Evolutionary conservation across 768 basidiomycete genomes (phyloP), one percentile per base, ranked within the genome.

Genomic region (Naganishia kalamii): DNA sequence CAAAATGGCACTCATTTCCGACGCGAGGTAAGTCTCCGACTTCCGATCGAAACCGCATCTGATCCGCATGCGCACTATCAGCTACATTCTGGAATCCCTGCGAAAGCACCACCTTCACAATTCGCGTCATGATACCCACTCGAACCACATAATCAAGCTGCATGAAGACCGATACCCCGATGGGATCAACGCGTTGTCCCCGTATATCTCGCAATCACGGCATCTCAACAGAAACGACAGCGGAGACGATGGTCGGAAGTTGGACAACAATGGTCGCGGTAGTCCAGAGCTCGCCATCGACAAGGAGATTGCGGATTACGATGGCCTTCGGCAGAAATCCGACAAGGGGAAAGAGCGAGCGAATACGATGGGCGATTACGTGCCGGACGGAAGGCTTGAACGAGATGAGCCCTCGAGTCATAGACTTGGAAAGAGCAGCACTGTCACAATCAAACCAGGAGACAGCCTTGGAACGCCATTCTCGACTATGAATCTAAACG

Each of bases 1-100:
- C 29, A 57, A 57, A 25, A 57, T 57, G 54, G 54, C 54, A 23
- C 54, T 57, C n/a, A 57, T 57, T 4, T 57, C 54, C 37, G 54
- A 57, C 37, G n/a, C 54, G 23, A 57, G 54, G 54, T 57, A 8
- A 21, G 51, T 21, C 3, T 17, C 29, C 2, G n/a, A 6, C 21
- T 5, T 3, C 12, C 8, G 5, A 35, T 2, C 2, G 30, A 32
- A 17, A 2, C 13, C 21, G 12, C 13, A 17, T n/a, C 17, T 29
- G 27, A 29, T 32, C 29, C 29, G 35, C 27, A 52, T 54, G 29
- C n/a, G 25, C 11, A 51, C 8, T 19, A 6, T 57, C 43, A 57
- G 54, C 54, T 57, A 57, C 13, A 57, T 57, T 17, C 21, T 57
- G 35, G 54, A 57, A 25, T 57, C 54, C 11, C 23, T 57, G 37